phyloP scores from a whole-genome alignment of 1,284 basidiomycete species.

The Exobasidium rhododendri region DNA sequence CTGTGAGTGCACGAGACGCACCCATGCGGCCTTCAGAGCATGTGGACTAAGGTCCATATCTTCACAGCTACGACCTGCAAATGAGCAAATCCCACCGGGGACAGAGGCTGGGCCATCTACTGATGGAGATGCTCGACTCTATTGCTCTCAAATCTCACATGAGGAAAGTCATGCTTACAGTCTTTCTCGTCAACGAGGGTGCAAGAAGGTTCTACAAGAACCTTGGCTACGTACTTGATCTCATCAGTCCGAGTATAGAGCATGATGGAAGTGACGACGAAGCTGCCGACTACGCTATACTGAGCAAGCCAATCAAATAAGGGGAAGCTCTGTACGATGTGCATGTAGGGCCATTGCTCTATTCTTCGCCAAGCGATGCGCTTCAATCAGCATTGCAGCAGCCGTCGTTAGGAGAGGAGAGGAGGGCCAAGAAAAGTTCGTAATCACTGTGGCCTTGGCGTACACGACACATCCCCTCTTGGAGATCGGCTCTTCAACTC shows the following conservation, averaged over 20 bases:
- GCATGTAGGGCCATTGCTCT: no score
- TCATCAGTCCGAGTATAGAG: not conserved
- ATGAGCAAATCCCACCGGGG: not conserved
- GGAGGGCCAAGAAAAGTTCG: no score
- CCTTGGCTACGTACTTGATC: not conserved
- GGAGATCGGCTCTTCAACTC: no score
- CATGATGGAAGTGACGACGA: not conserved
- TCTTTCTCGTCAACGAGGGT: not conserved
- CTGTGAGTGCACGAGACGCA: not conserved
- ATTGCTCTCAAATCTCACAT: not conserved
- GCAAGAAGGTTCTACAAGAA: not conserved
- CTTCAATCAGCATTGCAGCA: no score
- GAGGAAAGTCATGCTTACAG: conserved; percentile 8
- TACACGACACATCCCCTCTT: no score
- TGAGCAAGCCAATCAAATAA: not conserved
- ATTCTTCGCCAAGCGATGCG: no score
- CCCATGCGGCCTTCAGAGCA: no score
- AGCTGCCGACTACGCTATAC: not conserved
- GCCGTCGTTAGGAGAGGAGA: no score
- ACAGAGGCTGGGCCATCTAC: not conserved
- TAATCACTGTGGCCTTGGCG: no score
- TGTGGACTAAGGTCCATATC: no score
- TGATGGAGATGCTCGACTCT: not conserved
- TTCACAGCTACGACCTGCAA: conserved; percentile 7
- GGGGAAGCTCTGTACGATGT: no score